Percentiles rank a stretch among this genome's conserved stretches.
Conservation (phyloP, 106 monocot genomes). For the Phalaenopsis aphrodite region DNA sequence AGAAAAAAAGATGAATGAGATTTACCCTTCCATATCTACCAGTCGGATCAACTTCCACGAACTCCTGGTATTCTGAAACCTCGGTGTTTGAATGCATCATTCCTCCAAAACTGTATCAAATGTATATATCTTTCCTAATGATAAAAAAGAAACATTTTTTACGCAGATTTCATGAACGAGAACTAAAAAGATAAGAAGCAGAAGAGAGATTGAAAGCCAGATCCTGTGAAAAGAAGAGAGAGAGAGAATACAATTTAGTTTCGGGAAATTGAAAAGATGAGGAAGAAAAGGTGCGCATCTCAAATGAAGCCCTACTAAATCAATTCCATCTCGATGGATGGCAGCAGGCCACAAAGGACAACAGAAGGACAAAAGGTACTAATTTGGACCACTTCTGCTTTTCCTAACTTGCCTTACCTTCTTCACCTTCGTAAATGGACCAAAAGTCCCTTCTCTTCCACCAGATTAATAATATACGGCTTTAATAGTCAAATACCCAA, state of each 20-base stretch:
- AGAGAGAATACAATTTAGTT: not conserved
- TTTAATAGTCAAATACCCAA: too few relatives aligned
- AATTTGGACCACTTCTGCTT: not conserved
- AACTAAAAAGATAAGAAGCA: not conserved
- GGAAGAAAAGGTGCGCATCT: too few relatives aligned
- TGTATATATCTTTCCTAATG: not conserved
- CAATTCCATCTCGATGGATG: not conserved
- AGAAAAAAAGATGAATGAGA: not conserved
- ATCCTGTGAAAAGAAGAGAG: not conserved
- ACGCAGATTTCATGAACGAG: not conserved
- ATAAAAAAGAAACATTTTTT: not conserved
- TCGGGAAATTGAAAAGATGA: too few relatives aligned
- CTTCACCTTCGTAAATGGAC: not conserved
- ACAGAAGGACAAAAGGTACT: conserved; percentile 7
- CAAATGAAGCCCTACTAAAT: too few relatives aligned
- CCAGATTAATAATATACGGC: too few relatives aligned
- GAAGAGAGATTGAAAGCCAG: not conserved
- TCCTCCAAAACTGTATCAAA: not conserved
- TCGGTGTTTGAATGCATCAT: not conserved
- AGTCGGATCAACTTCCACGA: conserved; percentile 24
- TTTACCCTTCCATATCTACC: conserved; percentile 20
- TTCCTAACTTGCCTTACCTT: not conserved
- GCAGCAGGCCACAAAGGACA: conserved; percentile 7
- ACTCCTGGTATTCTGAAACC: conserved; percentile 10
- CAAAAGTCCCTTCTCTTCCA: not conserved